Percentiles rank a stretch among this genome's conserved stretches.
These are phyloP conservation scores for Myxozyma sirexii DNA, from an alignment of 805 yeast genomes.

Conservation along the genomic window DNA sequence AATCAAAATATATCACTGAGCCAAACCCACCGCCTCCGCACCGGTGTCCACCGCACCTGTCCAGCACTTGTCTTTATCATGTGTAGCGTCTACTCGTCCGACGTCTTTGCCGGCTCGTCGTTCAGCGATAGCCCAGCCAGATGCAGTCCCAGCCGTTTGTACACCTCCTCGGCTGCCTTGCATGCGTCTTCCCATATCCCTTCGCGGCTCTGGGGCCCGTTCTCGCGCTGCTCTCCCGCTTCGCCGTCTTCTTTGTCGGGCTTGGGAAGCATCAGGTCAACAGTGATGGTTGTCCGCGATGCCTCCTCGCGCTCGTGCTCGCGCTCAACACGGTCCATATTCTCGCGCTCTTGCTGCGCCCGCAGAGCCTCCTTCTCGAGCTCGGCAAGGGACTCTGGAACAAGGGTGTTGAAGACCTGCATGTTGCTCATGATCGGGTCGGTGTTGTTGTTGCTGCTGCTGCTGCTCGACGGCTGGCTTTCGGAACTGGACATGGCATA, in stretches of 20 bases:
- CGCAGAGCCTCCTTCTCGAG: constrained; percentile 35
- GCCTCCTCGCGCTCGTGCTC: constrained; percentile 18
- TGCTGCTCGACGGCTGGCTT: neutral
- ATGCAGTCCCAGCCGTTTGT: constrained; percentile 37
- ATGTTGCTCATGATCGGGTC: constrained; percentile 16
- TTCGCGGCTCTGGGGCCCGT: constrained; percentile 23
- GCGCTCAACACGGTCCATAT: constrained; percentile 13
- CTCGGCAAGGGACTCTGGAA: constrained; percentile 37
- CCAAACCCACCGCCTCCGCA: too few species aligned
- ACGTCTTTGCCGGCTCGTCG: constrained; percentile 3
- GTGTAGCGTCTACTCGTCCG: too few species aligned
- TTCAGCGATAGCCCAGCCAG: constrained; percentile 26
- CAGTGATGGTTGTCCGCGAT: constrained; percentile 24
- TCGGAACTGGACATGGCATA: constrained; percentile 11
- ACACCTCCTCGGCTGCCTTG: constrained; percentile 40
- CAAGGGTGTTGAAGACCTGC: constrained; percentile 36
- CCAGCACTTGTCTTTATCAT: too few species aligned
- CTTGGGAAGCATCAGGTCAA: constrained; percentile 33
- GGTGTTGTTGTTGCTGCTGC: neutral
- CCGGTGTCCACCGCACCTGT: too few species aligned
- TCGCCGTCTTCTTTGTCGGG: constrained; percentile 31
- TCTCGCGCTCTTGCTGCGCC: constrained; percentile 18
- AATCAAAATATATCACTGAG: too few species aligned
- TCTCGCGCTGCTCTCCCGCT: constrained; percentile 7
- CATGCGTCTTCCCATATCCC: constrained; percentile 39